Evolutionary conservation across 176 grass and related monocot genomes (phyloP).

Genomic region (Melocanna baccifera): DNA sequence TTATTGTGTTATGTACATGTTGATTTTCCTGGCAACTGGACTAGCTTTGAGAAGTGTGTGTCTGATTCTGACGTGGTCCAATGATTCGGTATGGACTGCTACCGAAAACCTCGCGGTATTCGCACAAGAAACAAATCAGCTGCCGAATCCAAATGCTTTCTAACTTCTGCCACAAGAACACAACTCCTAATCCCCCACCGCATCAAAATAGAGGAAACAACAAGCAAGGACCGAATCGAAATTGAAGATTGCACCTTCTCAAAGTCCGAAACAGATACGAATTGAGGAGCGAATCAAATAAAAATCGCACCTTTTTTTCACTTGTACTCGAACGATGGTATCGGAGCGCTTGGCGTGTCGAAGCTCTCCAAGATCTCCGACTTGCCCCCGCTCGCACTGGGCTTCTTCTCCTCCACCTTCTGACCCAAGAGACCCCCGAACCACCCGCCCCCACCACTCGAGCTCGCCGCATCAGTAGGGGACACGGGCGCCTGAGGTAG

Average conservation of each 20-base stretch:
- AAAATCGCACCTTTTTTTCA: slow-evolving; percentile 48
- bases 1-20: background rate
- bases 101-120: background rate
- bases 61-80: too few species aligned
- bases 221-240: background rate
- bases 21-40: background rate
- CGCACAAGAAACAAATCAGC: slow-evolving; percentile 13
- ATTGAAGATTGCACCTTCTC: background rate
- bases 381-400: slow-evolving; percentile 32
- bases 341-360: slow-evolving; percentile 60
- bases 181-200: background rate
- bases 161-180: slow-evolving; percentile 5
- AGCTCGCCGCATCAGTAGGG: slow-evolving; percentile 6
- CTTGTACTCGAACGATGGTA: slow-evolving; percentile 85
- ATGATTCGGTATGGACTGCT: background rate
- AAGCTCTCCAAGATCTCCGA: slow-evolving; percentile 90
- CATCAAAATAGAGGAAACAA: background rate
- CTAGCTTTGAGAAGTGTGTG: too few species aligned
- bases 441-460: slow-evolving; percentile 35
- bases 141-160: background rate
- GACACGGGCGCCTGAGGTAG: slow-evolving; percentile 6
- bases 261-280: background rate
- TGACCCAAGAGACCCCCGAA: slow-evolving; percentile 56
- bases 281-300: background rate
- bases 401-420: slow-evolving; percentile 64